Percentiles rank a stretch among this genome's conserved stretches.
phyloP scores from a whole-genome alignment of 306 rosid genomes.

The Boehmeria nivea region DNA sequence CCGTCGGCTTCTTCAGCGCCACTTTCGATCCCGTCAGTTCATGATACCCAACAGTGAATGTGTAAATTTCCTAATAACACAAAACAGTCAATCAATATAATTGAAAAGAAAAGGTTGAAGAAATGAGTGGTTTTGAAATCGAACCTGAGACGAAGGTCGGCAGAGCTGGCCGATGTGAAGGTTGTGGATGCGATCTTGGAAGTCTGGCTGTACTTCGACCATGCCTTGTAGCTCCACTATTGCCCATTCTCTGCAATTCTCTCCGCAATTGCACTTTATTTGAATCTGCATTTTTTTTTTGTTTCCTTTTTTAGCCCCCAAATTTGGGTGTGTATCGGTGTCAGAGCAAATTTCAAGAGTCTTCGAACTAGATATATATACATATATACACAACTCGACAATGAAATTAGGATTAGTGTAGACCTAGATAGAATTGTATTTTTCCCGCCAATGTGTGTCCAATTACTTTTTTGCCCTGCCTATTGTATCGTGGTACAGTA shows the following conservation, averaged over 20 bases:
- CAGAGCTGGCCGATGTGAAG: conserved; percentile 66
- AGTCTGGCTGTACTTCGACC: conserved; percentile 55
- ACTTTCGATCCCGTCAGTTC: conserved; percentile 78
- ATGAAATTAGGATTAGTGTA: too few relatives aligned
- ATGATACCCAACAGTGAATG: conserved; percentile 82
- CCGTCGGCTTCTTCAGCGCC: conserved; percentile 66
- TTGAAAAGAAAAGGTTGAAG: neutral
- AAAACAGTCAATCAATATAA: too few relatives aligned
- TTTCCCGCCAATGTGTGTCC: too few relatives aligned
- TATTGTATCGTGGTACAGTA: too few relatives aligned
- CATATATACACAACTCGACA: too few relatives aligned
- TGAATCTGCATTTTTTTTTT: conserved; percentile 56
- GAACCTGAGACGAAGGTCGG: conserved; percentile 69
- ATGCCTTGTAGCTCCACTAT: conserved; percentile 68
- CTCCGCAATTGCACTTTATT: conserved; percentile 58
- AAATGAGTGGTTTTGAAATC: neutral
- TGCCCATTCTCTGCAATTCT: conserved; percentile 70
- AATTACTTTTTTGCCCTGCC: too few relatives aligned
- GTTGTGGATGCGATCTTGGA: conserved; percentile 52
- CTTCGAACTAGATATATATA: too few relatives aligned
- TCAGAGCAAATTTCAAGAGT: too few relatives aligned
- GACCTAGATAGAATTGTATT: too few relatives aligned
- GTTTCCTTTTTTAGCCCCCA: neutral
- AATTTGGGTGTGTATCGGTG: neutral
- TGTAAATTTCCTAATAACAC: conserved; percentile 45